Evolutionary conservation across 2,329 filamentous ascomycete species (phyloP).

Genomic region (Trichoderma sp.): DNA sequence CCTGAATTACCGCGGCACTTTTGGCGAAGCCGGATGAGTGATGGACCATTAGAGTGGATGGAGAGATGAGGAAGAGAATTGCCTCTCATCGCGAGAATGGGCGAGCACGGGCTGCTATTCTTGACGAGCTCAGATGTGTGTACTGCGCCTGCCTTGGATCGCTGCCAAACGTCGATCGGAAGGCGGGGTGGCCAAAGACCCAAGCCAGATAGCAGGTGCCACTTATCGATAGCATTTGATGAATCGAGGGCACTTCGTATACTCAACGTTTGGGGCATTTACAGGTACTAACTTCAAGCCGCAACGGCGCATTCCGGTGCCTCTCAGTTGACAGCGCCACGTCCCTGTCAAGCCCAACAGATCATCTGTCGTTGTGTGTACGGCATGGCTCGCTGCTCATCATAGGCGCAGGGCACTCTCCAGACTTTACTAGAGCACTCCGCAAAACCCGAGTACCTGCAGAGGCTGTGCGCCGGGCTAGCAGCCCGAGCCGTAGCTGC

Average conservation of each 20-base stretch:
- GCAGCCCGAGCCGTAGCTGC: conserved; percentile 13
- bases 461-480: conserved; percentile 21
- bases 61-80: neutral
- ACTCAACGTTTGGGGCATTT: neutral
- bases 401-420: neutral
- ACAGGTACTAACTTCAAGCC: neutral
- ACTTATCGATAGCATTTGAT: conserved; percentile 7
- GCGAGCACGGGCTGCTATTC: neutral
- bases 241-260: neutral
- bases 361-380: neutral
- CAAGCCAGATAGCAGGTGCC: neutral
- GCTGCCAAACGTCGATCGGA: conserved; percentile 12
- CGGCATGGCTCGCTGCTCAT: neutral
- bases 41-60: neutral
- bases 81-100: neutral
- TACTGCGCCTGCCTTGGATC: conserved; percentile 11
- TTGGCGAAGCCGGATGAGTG: neutral
- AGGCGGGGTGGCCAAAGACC: neutral
- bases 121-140: neutral
- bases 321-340: neutral
- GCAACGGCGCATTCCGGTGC: neutral
- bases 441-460: conserved; percentile 10
- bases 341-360: neutral
- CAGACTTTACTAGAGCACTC: neutral
- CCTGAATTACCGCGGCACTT: neutral